Conservation (phyloP, 2,329 filamentous ascomycete genomes). For the Arthrinium phaeospermum region DNA sequence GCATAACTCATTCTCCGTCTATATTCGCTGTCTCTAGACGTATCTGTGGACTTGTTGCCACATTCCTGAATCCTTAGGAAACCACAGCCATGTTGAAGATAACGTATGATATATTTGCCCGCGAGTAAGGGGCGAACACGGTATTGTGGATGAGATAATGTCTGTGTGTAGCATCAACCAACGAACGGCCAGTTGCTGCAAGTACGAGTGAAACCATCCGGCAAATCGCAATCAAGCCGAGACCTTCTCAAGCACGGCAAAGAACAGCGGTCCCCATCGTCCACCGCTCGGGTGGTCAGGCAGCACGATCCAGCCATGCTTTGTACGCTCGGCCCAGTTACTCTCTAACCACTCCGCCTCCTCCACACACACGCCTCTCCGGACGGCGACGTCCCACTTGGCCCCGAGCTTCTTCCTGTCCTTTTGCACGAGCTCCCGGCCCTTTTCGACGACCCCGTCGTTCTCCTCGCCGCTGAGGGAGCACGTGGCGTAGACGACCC, state of each 20-base stretch:
- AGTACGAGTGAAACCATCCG: neutral
- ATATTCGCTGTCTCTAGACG: neutral
- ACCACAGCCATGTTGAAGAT: neutral
- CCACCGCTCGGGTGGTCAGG: slow-evolving; percentile 43
- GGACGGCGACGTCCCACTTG: slow-evolving; percentile 39
- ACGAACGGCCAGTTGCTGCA: neutral
- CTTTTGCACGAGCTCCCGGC: slow-evolving; percentile 40
- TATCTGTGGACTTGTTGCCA: neutral
- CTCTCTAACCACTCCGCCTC: slow-evolving; percentile 25
- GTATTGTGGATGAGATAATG: neutral
- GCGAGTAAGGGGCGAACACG: neutral
- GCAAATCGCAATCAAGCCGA: slow-evolving; percentile 24
- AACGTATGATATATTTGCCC: neutral
- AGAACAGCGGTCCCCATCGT: slow-evolving; percentile 47
- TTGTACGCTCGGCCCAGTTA: slow-evolving; percentile 38
- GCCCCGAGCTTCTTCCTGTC: slow-evolving; percentile 41
- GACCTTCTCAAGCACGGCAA: slow-evolving; percentile 43
- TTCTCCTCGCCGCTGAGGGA: slow-evolving; percentile 47
- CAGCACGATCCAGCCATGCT: slow-evolving; percentile 45
- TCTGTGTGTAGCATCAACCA: neutral
- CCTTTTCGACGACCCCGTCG: slow-evolving; percentile 45
- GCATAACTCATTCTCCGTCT: neutral
- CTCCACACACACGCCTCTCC: slow-evolving; percentile 30
- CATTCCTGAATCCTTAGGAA: neutral
- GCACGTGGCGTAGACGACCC: slow-evolving; percentile 47